Base-by-base conservation (phyloP, 225 moss, liverwort and hornwort genomes). In the Marchantia polymorpha region DNA sequence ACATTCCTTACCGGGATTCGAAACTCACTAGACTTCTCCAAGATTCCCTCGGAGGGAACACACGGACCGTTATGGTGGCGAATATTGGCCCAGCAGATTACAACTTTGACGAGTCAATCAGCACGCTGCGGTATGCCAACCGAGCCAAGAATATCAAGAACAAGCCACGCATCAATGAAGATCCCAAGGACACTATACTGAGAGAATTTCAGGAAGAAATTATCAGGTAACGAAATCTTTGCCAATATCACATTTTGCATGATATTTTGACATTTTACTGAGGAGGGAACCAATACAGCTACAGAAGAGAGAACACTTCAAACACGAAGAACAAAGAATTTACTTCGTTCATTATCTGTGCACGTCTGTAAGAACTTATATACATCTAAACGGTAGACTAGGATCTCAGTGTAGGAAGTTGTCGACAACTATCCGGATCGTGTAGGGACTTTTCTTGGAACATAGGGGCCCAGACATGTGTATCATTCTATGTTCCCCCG, bases 91-190 rank as follows among this genome's bases (percentile, higher is more conserved):
- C 94, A 48, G 93, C 97, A 76, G 97, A 94, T 82, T 93, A 91
- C 82, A 97, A 93, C 82, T 94, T 90, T 83, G 94, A 97, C 69
- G 97, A 94, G 84, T 91, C 87, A 78, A 87, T 97, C 72, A 97
- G 97, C 85, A 97, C 97, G 49, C 83, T 97, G 79, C 87, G 94
- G n/a, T 97, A 97, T 72, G 97, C 97, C 17, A 97, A 94, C 73
- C 89, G 97, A 65, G 97, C 94, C 52, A 97, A 97, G 84, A 97
- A 93, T 80, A 97, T 97, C 73, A 97, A 93, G 82, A 97, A 94
- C 79, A 97, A 97, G 79, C 96, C 96, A 23, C 92, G 91, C 55
- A 90, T 97, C 66, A 97, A 97, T 80, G 94, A 94, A 81, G 93
- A 94, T 78, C 96, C 96, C 7, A 94, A 97, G 76, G 96, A 97